Evolutionary conservation across 2,329 filamentous ascomycete species (phyloP).

Genomic region (Cytospora leucostoma): DNA sequence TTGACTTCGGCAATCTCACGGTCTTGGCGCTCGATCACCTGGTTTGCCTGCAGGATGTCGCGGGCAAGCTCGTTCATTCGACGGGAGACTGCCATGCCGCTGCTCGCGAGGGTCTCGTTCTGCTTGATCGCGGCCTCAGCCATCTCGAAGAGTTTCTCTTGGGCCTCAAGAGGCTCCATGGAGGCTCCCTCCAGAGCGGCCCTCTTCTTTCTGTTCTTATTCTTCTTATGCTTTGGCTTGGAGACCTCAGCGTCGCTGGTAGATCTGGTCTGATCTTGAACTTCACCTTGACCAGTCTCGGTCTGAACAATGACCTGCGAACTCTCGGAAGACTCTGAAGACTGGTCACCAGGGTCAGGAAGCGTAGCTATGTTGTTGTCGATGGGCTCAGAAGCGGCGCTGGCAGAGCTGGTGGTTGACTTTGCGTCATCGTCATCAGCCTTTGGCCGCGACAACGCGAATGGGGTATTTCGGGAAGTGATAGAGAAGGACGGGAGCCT

Average conservation of each 20-base stretch:
- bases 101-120: slow-evolving; percentile 5
- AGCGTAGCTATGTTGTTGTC: neutral
- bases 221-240: neutral
- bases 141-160: slow-evolving; percentile 2
- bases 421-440: neutral
- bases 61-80: slow-evolving; percentile 2
- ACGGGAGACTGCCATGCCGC: neutral
- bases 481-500: slow-evolving; percentile 3
- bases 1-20: slow-evolving; percentile 13
- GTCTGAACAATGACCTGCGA: neutral
- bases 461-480: neutral
- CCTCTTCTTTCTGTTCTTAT: neutral
- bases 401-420: slow-evolving; percentile 1
- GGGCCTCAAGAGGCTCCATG: neutral
- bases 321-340: neutral
- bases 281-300: no score
- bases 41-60: slow-evolving; percentile 5
- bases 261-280: neutral
- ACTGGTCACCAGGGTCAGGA: neutral
- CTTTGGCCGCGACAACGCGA: neutral
- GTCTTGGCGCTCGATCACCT: slow-evolving; percentile 6
- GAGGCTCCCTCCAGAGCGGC: neutral
- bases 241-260: neutral
- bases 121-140: neutral
- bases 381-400: neutral